Conservation (phyloP, 2,329 filamentous ascomycete genomes). For the Pyricularia pennisetigena region DNA sequence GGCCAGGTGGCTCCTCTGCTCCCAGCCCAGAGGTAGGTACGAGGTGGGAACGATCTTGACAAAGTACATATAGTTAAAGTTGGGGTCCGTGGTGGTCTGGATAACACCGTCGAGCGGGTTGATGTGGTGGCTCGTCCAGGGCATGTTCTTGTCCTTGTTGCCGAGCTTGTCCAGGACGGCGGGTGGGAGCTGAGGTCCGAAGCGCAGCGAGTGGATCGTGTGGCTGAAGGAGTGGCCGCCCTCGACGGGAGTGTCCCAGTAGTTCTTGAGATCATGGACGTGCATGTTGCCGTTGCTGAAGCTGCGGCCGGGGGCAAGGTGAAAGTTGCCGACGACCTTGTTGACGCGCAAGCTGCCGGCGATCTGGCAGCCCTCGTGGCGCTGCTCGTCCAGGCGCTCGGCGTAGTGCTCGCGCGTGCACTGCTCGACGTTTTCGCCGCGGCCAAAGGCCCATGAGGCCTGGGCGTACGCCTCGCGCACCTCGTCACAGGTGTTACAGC, state of each 20-base stretch:
- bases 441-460: slow-evolving; percentile 87
- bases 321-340: slow-evolving; percentile 98
- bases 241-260: slow-evolving; percentile 64
- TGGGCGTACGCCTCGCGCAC: slow-evolving; percentile 89
- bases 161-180: slow-evolving; percentile 52
- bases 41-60: slow-evolving; percentile 96
- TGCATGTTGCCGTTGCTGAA: slow-evolving; percentile 97
- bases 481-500: slow-evolving; percentile 95
- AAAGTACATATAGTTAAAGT: slow-evolving; percentile 98
- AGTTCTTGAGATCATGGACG: slow-evolving; percentile 94
- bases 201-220: slow-evolving; percentile 77
- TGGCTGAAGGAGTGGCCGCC: slow-evolving; percentile 82
- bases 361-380: slow-evolving; percentile 87
- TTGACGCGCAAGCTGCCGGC: slow-evolving; percentile 90
- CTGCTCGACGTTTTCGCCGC: slow-evolving; percentile 87
- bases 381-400: slow-evolving; percentile 78
- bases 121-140: slow-evolving; percentile 81
- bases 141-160: slow-evolving; percentile 39
- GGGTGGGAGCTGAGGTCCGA: slow-evolving; percentile 83
- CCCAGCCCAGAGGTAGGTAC: slow-evolving; percentile 87
- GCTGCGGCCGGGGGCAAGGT: slow-evolving; percentile 89
- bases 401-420: slow-evolving; percentile 91
- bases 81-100: slow-evolving; percentile 70
- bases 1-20: slow-evolving; percentile 39
- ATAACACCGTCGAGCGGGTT: slow-evolving; percentile 80